phyloP scores from a whole-genome alignment of 2,329 filamentous ascomycete species.

The Cercospora berteroae region DNA sequence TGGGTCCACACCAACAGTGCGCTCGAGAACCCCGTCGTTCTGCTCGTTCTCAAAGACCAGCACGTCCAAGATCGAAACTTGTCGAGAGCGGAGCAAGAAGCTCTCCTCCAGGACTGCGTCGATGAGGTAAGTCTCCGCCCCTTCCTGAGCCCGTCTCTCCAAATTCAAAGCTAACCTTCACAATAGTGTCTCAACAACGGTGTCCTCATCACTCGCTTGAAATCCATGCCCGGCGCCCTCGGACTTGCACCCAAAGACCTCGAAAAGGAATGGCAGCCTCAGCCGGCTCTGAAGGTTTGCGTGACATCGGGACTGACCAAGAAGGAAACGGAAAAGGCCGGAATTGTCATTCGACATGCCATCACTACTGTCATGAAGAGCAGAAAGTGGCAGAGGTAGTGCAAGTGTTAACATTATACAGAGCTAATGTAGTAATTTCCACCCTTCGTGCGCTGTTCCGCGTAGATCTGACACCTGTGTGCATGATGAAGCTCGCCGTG shows the following conservation, averaged over 20 bases:
- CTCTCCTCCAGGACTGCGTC: conserved; percentile 83
- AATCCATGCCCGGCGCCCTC: conserved; percentile 63
- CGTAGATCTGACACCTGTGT: background rate
- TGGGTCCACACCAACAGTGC: conserved; percentile 83
- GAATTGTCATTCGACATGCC: conserved; percentile 81
- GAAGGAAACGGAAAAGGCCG: conserved; percentile 95
- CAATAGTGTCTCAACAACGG: conserved; percentile 76
- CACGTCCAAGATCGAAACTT: conserved; percentile 70
- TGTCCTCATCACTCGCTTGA: conserved; percentile 83
- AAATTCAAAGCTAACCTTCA: conserved; percentile 14
- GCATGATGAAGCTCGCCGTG: background rate
- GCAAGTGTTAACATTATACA: background rate
- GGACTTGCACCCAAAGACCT: conserved; percentile 66
- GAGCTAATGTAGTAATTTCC: background rate
- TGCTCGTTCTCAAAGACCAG: conserved; percentile 80
- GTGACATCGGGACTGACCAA: conserved; percentile 82
- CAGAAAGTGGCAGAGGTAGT: conserved; percentile 35
- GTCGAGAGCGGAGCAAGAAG: conserved; percentile 70
- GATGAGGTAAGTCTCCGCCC: conserved; percentile 70
- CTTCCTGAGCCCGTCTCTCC: background rate
- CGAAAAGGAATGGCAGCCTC: conserved; percentile 59
- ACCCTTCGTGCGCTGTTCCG: background rate
- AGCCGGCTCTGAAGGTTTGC: conserved; percentile 86
- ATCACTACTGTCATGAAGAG: conserved; percentile 83
- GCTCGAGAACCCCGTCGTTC: conserved; percentile 80